A percentile compares a stretch with the other conserved stretches of the same genome.
phyloP scores from a whole-genome alignment of 179 eudicot species.

The Drosera spatulata region DNA sequence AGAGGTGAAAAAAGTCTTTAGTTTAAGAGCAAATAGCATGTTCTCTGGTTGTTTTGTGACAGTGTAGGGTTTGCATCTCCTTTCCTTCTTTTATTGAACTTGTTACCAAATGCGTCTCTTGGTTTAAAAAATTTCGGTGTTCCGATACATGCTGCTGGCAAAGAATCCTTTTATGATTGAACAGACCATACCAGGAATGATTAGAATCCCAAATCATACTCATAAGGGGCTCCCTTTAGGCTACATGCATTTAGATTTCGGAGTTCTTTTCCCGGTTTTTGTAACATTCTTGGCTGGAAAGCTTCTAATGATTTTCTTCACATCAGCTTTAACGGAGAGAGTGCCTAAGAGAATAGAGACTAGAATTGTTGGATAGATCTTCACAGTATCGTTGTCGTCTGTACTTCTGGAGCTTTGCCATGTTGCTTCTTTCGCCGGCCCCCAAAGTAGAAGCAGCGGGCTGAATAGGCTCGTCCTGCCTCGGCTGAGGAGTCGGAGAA shows the following conservation, averaged over 20 bases:
- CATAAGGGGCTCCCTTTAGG: no score
- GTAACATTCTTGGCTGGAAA: constrained; percentile 17
- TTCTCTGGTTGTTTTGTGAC: no score
- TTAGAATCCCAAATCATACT: no score
- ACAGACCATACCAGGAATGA: no score
- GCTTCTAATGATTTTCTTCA: constrained; percentile 22
- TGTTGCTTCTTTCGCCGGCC: constrained; percentile 29
- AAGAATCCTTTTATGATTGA: no score
- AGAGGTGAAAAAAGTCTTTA: no score
- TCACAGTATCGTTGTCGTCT: constrained; percentile 3
- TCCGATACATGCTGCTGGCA: no score
- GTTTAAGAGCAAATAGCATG: no score
- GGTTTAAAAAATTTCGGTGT: no score
- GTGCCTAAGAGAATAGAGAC: constrained; percentile 23
- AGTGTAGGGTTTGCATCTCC: no score
- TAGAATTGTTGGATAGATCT: constrained; percentile 27
- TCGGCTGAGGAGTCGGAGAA: constrained; percentile 26
- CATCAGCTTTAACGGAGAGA: constrained; percentile 23
- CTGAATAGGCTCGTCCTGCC: constrained; percentile 39
- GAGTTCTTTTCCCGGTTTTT: constrained; percentile 12
- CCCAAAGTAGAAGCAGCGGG: constrained; percentile 35
- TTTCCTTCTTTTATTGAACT: no score
- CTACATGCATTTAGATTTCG: background rate
- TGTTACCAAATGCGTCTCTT: no score
- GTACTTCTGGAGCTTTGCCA: constrained; percentile 5